Percentiles rank a stretch among this genome's conserved stretches.
phyloP scores from a whole-genome alignment of 1,139 yeast genomes.

The Hemisphaericaspora xylofermentans region DNA sequence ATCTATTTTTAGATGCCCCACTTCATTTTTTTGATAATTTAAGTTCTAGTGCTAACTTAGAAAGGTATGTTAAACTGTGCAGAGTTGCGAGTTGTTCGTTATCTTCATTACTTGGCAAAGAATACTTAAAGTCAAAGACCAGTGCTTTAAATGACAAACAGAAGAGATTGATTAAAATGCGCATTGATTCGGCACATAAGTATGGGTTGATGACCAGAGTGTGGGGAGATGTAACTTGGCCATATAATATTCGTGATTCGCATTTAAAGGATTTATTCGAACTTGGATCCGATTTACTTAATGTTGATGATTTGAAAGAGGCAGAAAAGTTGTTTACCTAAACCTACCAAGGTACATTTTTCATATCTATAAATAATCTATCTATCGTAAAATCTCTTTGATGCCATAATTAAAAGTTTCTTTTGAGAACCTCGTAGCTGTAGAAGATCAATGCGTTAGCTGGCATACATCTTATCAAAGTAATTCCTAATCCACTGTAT shows the following conservation, averaged over 20 bases:
- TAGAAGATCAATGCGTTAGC: constrained; percentile 87
- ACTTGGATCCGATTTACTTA: constrained; percentile 39
- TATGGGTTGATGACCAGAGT: constrained; percentile 39
- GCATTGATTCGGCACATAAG: constrained; percentile 34
- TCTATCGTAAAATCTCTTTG: neutral
- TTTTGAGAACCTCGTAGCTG: constrained; percentile 68
- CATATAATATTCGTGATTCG: constrained; percentile 25
- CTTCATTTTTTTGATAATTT: constrained; percentile 23
- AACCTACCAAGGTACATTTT: neutral
- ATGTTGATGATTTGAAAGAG: constrained; percentile 36
- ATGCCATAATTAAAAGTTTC: constrained; percentile 22
- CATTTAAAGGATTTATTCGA: constrained; percentile 29
- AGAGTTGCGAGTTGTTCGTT: constrained; percentile 39
- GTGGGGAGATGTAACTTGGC: constrained; percentile 49
- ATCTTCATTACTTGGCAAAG: constrained; percentile 29
- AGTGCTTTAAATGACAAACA: constrained; percentile 24
- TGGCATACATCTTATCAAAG: constrained; percentile 79
- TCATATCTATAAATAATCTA: neutral
- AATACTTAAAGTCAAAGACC: constrained; percentile 12
- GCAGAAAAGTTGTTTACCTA: constrained; percentile 23
- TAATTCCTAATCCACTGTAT: constrained; percentile 84
- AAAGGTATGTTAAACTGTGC: constrained; percentile 27
- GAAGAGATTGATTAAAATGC: constrained; percentile 17
- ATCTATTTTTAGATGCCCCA: constrained; percentile 42
- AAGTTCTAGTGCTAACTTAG: constrained; percentile 17